phyloP scores from a whole-genome alignment of 257 asterid species.

The Gentiana macrophylla region DNA sequence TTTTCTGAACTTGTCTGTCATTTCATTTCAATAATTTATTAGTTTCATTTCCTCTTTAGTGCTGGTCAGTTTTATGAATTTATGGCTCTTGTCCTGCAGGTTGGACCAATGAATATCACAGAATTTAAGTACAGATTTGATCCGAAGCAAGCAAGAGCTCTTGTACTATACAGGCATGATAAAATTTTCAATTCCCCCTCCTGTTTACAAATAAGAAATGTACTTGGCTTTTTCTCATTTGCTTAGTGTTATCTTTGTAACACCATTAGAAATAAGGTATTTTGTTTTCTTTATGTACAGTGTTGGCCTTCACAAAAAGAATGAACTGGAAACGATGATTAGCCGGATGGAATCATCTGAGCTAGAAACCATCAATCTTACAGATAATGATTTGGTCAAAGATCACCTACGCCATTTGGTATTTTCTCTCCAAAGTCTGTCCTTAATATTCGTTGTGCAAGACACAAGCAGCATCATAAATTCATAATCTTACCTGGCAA shows the following conservation, averaged over 20 bases:
- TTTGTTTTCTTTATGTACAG: slow-evolving; percentile 27
- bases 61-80: background rate
- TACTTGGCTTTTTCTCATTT: background rate
- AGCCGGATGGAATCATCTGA: slow-evolving; percentile 42
- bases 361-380: slow-evolving; percentile 55
- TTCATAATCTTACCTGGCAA: no score
- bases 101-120: slow-evolving; percentile 80
- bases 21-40: background rate
- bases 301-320: slow-evolving; percentile 78
- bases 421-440: slow-evolving; percentile 7
- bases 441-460: no score
- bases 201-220: background rate
- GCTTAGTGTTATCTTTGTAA: background rate
- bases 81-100: slow-evolving; percentile 31
- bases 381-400: slow-evolving; percentile 82
- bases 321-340: slow-evolving; percentile 64
- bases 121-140: slow-evolving; percentile 78
- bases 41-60: background rate
- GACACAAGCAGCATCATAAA: no score
- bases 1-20: slow-evolving; percentile 61
- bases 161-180: slow-evolving; percentile 71
- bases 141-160: slow-evolving; percentile 55
- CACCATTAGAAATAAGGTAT: no score
- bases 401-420: slow-evolving; percentile 94
- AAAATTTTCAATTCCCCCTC: slow-evolving; percentile 8